Evolutionary conservation across 2,329 filamentous ascomycete genomes (phyloP), one percentile per base, ranked within the genome.

Genomic region (Fusarium setosum): DNA sequence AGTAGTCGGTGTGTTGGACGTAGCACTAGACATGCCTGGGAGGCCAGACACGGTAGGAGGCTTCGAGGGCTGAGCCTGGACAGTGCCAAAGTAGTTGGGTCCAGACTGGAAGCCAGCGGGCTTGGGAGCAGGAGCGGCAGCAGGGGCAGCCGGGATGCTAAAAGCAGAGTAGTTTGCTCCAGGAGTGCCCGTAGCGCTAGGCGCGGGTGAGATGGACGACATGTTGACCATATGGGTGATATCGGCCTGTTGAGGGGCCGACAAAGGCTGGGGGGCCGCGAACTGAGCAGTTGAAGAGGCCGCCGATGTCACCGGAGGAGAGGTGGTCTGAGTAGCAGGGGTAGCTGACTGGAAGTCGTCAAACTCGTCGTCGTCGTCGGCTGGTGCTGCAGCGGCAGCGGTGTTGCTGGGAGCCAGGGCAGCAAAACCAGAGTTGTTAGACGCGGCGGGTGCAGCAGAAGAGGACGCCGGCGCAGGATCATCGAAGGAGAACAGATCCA

Each of bases 271-370:
- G 4, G 94, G 94, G 24, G 92, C 87, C 12, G 92, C 92, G 72
- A 94, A 94, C 64, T 92, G 92, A 11, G 86, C 82, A 10, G 84
- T 86, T 2, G 82, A 81, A 1, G 88, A 82, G 6, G 83, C 85
- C 6, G 83, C 81, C 15, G 84, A 84, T 54, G 82, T 79, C 63
- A 85, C 76, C 3, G 84, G 79, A 15, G 82, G 68, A 71, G 84
- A 69, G 71, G 86, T 56, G 73, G 84, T 71, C 81, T 78, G 76
- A 11, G 82, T 73, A 23, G 88, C 81, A 4, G 90, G 87, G 4
- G 91, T 82, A 13, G 95, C 95, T 18, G 94, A 97, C 78, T 97
- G 93, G 84, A 98, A 98, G 75, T 99, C 96, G 75, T 98, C 96
- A 74, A 98, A 98, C 65, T 97, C 96, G 66, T 97, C 95, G 63